Evolutionary conservation across 805 yeast species (phyloP).

Genomic region (Nakazawaea wyomingensis): DNA sequence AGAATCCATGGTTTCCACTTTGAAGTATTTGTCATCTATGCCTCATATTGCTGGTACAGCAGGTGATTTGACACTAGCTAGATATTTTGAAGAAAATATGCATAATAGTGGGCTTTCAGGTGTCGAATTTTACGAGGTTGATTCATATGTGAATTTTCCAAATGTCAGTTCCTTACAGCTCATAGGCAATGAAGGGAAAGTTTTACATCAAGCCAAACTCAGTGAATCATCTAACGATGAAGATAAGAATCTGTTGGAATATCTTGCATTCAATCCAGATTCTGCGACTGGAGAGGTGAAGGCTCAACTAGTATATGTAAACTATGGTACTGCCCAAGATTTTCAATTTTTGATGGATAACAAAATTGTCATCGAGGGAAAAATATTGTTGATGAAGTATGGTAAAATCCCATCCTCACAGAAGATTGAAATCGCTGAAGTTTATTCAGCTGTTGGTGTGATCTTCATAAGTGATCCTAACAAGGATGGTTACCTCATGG

Average conservation of each 20-base stretch:
- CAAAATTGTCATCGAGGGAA: constrained; percentile 37
- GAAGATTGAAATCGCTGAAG: constrained; percentile 51
- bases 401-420: constrained; percentile 46
- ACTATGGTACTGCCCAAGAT: constrained; percentile 61
- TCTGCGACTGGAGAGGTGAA: constrained; percentile 52
- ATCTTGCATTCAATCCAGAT: constrained; percentile 62
- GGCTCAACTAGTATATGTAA: constrained; percentile 55
- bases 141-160: constrained; percentile 66
- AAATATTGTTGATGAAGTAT: constrained; percentile 57
- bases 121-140: constrained; percentile 45
- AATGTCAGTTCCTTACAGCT: constrained; percentile 26
- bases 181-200: constrained; percentile 16
- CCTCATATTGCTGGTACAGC: constrained; percentile 87
- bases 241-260: constrained; percentile 22
- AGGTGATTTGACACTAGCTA: constrained; percentile 72
- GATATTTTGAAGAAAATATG: constrained; percentile 58
- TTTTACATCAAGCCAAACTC: constrained; percentile 19
- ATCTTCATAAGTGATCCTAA: constrained; percentile 54
- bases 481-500: constrained; percentile 28
- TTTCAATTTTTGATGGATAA: constrained; percentile 33
- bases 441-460: constrained; percentile 56
- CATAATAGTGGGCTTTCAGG: constrained; percentile 48
- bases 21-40: constrained; percentile 71
- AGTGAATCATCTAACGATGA: constrained; percentile 14
- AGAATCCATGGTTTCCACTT: constrained; percentile 54